phyloP scores from a whole-genome alignment of 177 flowering plant species.

The Vitis hybrid region DNA sequence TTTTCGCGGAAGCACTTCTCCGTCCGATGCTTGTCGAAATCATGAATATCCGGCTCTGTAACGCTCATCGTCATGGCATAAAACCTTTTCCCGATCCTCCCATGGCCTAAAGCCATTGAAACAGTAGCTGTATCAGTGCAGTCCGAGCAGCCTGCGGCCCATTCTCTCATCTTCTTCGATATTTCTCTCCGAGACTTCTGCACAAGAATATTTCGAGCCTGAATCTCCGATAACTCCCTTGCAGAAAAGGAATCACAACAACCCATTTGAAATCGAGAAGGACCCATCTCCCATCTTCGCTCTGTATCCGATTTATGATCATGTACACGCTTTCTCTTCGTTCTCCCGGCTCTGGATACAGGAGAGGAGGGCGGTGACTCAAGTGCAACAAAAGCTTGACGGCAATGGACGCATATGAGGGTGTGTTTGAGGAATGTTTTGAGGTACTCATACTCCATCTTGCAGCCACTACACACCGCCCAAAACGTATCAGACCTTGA shows the following conservation, averaged over 20 bases:
- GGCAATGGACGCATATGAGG: slow-evolving; percentile 34
- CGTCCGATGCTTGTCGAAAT: slow-evolving; percentile 53
- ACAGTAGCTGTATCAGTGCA: background rate
- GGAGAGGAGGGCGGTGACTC: slow-evolving; percentile 22
- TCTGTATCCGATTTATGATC: no score
- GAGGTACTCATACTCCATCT: slow-evolving; percentile 31
- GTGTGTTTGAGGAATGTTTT: background rate
- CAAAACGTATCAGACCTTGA: slow-evolving; percentile 26
- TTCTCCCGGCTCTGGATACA: background rate
- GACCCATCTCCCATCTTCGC: no score
- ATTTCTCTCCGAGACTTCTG: slow-evolving; percentile 29
- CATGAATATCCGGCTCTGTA: slow-evolving; percentile 59
- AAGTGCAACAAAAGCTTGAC: slow-evolving; percentile 24
- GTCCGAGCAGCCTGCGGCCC: background rate
- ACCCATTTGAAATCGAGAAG: no score
- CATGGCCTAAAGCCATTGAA: slow-evolving; percentile 1
- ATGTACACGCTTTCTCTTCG: no score
- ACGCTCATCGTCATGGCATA: slow-evolving; percentile 37
- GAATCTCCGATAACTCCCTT: slow-evolving; percentile 15
- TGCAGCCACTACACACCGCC: slow-evolving; percentile 38
- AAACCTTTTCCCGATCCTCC: slow-evolving; percentile 8
- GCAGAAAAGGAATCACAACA: no score
- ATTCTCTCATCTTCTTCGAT: slow-evolving; percentile 20
- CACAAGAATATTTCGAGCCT: slow-evolving; percentile 21
- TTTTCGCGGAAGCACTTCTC: slow-evolving; percentile 40